phyloP scores from a whole-genome alignment of 2,329 filamentous ascomycete species.

The Endoconidiophora laricicola region DNA sequence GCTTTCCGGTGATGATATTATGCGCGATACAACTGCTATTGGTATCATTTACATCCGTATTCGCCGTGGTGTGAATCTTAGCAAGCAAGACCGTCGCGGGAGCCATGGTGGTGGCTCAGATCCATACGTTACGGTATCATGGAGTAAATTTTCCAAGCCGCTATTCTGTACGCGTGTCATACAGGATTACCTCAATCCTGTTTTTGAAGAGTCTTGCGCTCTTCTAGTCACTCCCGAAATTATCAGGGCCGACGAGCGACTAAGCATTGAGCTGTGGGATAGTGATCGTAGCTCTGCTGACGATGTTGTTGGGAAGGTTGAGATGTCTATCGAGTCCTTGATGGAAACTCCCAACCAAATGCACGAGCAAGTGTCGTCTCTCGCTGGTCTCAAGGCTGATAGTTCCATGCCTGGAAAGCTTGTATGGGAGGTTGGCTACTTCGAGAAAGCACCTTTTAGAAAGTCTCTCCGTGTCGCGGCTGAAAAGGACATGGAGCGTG shows the following conservation, averaged over 20 bases:
- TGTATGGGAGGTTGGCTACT: constrained; percentile 93
- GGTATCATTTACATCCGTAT: constrained; percentile 89
- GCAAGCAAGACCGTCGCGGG: constrained; percentile 76
- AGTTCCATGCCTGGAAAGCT: constrained; percentile 85
- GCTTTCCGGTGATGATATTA: constrained; percentile 77
- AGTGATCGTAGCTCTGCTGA: constrained; percentile 84
- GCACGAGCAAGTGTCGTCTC: constrained; percentile 74
- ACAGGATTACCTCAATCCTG: constrained; percentile 79
- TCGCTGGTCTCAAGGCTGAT: constrained; percentile 67
- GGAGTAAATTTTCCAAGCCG: constrained; percentile 92
- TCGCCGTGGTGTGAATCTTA: constrained; percentile 70
- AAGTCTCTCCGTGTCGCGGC: constrained; percentile 62
- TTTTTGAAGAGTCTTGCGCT: constrained; percentile 79
- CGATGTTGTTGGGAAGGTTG: constrained; percentile 87
- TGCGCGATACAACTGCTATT: constrained; percentile 73
- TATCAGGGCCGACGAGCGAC: constrained; percentile 82
- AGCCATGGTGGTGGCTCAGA: constrained; percentile 79
- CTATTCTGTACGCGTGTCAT: constrained; percentile 97
- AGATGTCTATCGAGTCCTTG: constrained; percentile 85
- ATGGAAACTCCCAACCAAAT: constrained; percentile 84
- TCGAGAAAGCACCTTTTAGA: constrained; percentile 77
- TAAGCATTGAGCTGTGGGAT: constrained; percentile 92
- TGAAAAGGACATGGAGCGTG: constrained; percentile 41
- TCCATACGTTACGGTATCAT: constrained; percentile 86
- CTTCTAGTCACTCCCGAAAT: constrained; percentile 76